Conservation (phyloP, 345 rosid genomes). For the Populus nigra region DNA sequence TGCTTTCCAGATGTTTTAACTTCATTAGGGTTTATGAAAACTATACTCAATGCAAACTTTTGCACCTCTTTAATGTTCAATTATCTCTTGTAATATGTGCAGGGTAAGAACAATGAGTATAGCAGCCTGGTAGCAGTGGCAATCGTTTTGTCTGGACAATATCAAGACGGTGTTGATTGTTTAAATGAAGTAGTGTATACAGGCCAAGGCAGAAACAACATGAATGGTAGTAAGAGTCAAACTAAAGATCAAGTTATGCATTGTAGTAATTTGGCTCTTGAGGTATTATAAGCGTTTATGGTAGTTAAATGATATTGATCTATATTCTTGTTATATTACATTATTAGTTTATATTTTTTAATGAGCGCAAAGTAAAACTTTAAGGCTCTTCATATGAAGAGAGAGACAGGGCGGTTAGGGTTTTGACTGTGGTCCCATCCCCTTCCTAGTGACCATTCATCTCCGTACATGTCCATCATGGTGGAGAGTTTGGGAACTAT, state of each 20-base stretch:
- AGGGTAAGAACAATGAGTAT: conserved; percentile 11
- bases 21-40: not conserved
- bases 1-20: not conserved
- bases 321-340: not conserved
- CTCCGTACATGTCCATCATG: not conserved
- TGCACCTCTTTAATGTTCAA: not conserved
- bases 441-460: no score
- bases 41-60: not conserved
- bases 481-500: not conserved
- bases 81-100: conserved; percentile 1
- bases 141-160: conserved; percentile 27
- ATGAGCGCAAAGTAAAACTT: not conserved
- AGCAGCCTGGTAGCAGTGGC: conserved; percentile 28
- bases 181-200: conserved; percentile 28
- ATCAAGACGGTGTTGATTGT: conserved; percentile 29
- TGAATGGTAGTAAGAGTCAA: conserved; percentile 17
- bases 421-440: no score
- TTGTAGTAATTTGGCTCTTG: conserved; percentile 38
- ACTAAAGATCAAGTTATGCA: conserved; percentile 24
- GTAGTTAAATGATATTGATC: not conserved
- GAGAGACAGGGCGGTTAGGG: not conserved
- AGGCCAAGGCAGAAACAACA: conserved; percentile 28
- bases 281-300: conserved; percentile 26
- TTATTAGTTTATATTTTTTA: not conserved
- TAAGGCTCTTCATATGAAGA: not conserved